These are phyloP conservation scores for Allium fistulosum DNA, from an alignment of 106 monocot species.

Conservation along the genomic window DNA sequence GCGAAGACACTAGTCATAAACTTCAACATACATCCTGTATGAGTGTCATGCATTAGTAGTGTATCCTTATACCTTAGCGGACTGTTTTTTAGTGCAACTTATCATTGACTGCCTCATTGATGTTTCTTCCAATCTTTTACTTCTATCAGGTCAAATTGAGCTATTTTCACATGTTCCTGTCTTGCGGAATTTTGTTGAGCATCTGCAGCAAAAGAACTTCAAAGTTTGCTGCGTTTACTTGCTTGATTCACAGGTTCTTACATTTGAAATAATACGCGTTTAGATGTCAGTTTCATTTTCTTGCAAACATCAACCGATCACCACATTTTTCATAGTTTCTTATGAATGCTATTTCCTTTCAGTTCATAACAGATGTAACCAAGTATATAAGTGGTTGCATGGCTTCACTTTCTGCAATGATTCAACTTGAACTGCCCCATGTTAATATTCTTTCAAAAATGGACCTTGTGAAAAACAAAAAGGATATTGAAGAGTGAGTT, in stretches of 20 bases:
- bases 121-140: no score
- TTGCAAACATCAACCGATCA: not conserved
- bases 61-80: no score
- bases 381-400: slow-evolving; percentile 97
- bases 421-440: slow-evolving; percentile 94
- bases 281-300: not conserved
- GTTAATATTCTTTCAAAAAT: slow-evolving; percentile 95
- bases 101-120: no score
- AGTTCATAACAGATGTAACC: slow-evolving; percentile 91
- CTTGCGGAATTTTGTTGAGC: slow-evolving; percentile 72
- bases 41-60: no score
- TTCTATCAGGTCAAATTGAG: slow-evolving; percentile 79
- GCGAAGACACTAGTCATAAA: no score
- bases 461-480: slow-evolving; percentile 78
- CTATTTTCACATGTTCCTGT: slow-evolving; percentile 91
- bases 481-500: slow-evolving; percentile 62
- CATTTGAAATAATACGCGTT: not conserved
- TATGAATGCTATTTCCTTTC: not conserved
- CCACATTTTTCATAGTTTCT: no score
- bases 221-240: slow-evolving; percentile 85
- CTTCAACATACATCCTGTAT: no score
- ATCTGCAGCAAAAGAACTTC: slow-evolving; percentile 77
- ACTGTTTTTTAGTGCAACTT: no score
- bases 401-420: slow-evolving; percentile 94
- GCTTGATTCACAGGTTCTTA: slow-evolving; percentile 87